Conservation (phyloP, 2,329 filamentous ascomycete species). For the Phialophora tarda region DNA sequence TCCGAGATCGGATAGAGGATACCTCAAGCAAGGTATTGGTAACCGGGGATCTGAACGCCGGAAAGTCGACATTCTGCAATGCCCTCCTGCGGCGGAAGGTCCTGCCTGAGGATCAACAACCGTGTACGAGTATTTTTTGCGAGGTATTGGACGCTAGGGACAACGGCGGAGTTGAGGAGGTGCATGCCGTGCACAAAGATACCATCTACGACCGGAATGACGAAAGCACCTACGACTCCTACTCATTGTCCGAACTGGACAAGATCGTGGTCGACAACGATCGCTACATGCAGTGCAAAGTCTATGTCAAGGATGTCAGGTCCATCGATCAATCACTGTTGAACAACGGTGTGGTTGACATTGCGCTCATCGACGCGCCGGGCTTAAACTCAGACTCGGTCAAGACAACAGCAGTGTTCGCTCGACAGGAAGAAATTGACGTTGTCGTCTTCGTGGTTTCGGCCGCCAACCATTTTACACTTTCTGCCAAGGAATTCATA, state of each 20-base stretch:
- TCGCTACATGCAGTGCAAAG: conserved; percentile 91
- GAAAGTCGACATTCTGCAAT: conserved; percentile 99
- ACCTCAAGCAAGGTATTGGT: conserved; percentile 96
- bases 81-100: conserved; percentile 91
- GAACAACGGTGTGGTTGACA: conserved; percentile 97
- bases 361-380: conserved; percentile 94
- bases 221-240: conserved; percentile 92
- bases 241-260: conserved; percentile 76
- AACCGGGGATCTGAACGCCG: conserved; percentile 94
- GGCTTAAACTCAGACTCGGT: conserved; percentile 95
- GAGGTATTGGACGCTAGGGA: conserved; percentile 92
- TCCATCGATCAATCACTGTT: conserved; percentile 90
- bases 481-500: conserved; percentile 97
- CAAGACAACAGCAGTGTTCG: conserved; percentile 96
- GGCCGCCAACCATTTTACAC: conserved; percentile 95
- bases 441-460: conserved; percentile 98
- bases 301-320: conserved; percentile 90
- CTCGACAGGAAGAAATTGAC: conserved; percentile 96
- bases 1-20: conserved; percentile 94
- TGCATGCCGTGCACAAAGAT: conserved; percentile 90
- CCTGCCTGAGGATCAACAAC: conserved; percentile 94
- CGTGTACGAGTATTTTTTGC: conserved; percentile 97
- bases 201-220: conserved; percentile 82
- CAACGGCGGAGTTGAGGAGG: conserved; percentile 89
- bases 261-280: conserved; percentile 88